phyloP scores from a whole-genome alignment of 306 rosid genomes.

The Adenanthera pavonina region DNA sequence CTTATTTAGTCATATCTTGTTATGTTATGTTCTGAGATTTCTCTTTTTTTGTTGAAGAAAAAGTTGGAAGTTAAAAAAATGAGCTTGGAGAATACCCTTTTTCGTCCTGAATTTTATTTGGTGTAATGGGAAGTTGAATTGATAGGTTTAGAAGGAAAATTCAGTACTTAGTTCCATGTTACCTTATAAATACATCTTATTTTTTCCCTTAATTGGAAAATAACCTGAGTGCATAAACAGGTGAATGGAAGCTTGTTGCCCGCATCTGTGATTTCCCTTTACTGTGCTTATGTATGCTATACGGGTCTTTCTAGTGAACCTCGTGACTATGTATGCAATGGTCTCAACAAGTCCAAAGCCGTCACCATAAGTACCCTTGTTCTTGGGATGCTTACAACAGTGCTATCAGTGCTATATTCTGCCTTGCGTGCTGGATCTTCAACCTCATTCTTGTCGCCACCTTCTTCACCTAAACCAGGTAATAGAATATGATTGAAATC shows the following conservation, averaged over 20 bases:
- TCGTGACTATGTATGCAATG: conserved; percentile 80
- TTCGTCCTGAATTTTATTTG: conserved; percentile 7
- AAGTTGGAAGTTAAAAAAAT: not conserved
- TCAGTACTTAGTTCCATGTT: conserved; percentile 31
- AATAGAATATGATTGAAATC: conserved; percentile 34
- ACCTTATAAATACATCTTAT: not conserved
- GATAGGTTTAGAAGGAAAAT: not conserved
- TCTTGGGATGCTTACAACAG: conserved; percentile 91
- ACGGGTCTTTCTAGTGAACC: conserved; percentile 96
- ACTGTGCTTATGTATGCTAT: conserved; percentile 89
- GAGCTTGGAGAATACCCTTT: conserved; percentile 12
- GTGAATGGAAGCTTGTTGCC: conserved; percentile 97
- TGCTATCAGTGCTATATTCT: conserved; percentile 88
- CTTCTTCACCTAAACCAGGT: conserved; percentile 86
- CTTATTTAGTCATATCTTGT: conserved; percentile 27
- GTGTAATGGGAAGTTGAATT: conserved; percentile 5
- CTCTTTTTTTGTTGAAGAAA: not conserved
- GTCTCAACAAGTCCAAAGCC: conserved; percentile 74
- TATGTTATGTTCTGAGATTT: not conserved
- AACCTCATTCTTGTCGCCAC: conserved; percentile 82
- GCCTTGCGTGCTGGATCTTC: conserved; percentile 99
- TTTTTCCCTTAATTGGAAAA: conserved; percentile 2
- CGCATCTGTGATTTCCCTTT: conserved; percentile 89
- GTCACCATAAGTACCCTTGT: conserved; percentile 72
- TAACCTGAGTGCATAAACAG: conserved; percentile 53